phyloP scores from a whole-genome alignment of 345 rosid species.

The Noccaea bulbosa region DNA sequence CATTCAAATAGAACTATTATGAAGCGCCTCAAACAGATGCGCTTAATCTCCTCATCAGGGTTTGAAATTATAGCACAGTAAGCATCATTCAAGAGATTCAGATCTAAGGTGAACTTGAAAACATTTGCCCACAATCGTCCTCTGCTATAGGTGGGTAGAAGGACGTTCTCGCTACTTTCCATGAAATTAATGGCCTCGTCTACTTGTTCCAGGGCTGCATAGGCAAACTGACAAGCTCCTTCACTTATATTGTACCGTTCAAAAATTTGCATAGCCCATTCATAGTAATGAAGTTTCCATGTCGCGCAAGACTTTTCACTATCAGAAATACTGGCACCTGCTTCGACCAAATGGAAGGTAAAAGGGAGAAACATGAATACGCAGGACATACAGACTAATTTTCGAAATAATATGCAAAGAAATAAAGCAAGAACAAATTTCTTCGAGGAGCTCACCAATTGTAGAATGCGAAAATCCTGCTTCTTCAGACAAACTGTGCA shows the following conservation, averaged over 20 bases:
- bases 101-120: conserved; percentile 91
- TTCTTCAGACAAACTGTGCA: conserved; percentile 74
- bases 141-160: conserved; percentile 52
- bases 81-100: conserved; percentile 82
- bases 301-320: conserved; percentile 57
- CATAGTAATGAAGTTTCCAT: conserved; percentile 96
- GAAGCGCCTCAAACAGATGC: conserved; percentile 92
- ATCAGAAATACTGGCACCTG: conserved; percentile 51
- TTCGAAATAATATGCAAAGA: conserved; percentile 20
- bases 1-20: conserved; percentile 84
- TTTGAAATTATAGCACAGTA: conserved; percentile 96
- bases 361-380: conserved; percentile 1
- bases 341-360: conserved; percentile 36
- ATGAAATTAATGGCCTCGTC: conserved; percentile 68
- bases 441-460: conserved; percentile 55
- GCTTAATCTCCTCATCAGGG: conserved; percentile 97
- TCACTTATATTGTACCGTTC: conserved; percentile 85
- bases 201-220: conserved; percentile 98
- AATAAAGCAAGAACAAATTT: conserved; percentile 25
- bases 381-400: conserved; percentile 17
- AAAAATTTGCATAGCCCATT: conserved; percentile 97
- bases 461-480: conserved; percentile 69
- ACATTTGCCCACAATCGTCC: conserved; percentile 97
- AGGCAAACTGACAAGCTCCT: conserved; percentile 97
- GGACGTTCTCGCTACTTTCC: conserved; percentile 39